Evolutionary conservation across 1,139 yeast species (phyloP), one percentile per base, ranked within the genome.

Genomic region (Eremothecium cymbalariae): DNA sequence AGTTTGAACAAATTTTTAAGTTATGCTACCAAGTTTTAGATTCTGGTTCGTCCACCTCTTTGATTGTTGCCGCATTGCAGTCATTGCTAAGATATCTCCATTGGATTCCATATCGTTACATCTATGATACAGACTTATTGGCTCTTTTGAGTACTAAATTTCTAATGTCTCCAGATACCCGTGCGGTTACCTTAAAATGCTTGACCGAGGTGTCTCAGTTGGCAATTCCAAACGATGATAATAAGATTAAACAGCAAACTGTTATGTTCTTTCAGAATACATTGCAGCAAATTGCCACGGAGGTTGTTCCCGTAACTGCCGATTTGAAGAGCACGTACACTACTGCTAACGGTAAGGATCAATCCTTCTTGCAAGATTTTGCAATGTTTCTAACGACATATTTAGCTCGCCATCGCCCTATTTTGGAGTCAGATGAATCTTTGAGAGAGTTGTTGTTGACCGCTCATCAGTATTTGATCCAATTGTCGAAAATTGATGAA

Each of bases 341-440:
- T 37, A 67, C 68, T 46, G 95, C 96, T 4, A 73, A 72, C 50
- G 74, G 95, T 14, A 68, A 73, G 34, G 97, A 88, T 55, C 98
- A 90, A 65, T 88, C 94, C 27, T 88, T 88, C 53, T 73, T 93
- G 51, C 96, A 93, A 62, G 96, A 90, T 65, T 72, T 90, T 57
- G 95, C 97, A 8, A 79, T 90, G 81, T 90, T 80, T 60, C 70
- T 90, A 48, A 80, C 94, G 38, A 82, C 95, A 2, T 90, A 82
- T 56, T 67, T 90, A 46, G 64, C 80, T 20, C 77, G 77, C 53
- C 96, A 90, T 59, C 72, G 90, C 46, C 53, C 67, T 30, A 69
- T 85, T 8, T 67, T 93, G 40, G 99, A 90, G 57, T 65, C 67
- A 34, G 74, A 71, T 43, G 76, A 70, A 22, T 65, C 68, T 36